These are phyloP conservation scores for Penicillium cataractarum DNA, from an alignment of 495 filamentous ascomycete species.

Conservation along the genomic window DNA sequence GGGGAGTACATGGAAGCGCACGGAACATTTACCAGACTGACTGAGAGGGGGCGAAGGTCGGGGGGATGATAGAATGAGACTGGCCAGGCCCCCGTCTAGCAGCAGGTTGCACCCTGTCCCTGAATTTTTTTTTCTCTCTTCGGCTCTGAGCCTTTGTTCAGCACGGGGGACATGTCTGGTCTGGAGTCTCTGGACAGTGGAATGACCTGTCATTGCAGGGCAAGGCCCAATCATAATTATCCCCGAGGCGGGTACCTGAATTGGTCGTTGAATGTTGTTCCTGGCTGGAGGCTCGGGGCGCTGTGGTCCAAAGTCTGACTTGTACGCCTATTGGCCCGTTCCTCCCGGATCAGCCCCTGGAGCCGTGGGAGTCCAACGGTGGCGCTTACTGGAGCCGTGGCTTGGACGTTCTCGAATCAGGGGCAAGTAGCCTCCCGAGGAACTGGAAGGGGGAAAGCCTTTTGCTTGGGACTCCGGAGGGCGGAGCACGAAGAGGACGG, in stretches of 20 bases:
- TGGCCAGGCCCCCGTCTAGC: conserved; percentile 2
- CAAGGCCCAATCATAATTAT: conserved; percentile 23
- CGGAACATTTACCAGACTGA: conserved; percentile 16
- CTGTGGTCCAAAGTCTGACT: conserved; percentile 13
- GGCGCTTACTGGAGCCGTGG: conserved; percentile 25
- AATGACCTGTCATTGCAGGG: conserved; percentile 30
- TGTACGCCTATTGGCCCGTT: conserved; percentile 25
- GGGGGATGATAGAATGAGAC: not conserved
- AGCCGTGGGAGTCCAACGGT: conserved; percentile 27
- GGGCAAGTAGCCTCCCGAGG: conserved; percentile 18
- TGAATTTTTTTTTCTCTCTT: conserved; percentile 1
- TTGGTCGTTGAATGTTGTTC: conserved; percentile 12
- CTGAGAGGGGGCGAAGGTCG: not conserved
- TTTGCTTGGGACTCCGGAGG: not conserved
- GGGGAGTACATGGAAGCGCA: conserved; percentile 9
- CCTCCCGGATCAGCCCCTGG: conserved; percentile 24
- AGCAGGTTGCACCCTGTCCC: conserved; percentile 15
- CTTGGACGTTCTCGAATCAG: conserved; percentile 26
- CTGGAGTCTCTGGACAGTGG: too few relatives aligned
- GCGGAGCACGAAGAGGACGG: not conserved
- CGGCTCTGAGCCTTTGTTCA: conserved; percentile 20
- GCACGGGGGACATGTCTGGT: conserved; percentile 12
- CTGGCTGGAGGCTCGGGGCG: conserved; percentile 19
- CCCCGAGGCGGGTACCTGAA: conserved; percentile 32
- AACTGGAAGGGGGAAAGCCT: not conserved